Evolutionary conservation across 2,329 filamentous ascomycete species (phyloP).

Genomic region (Colletotrichum cordylinicola): DNA sequence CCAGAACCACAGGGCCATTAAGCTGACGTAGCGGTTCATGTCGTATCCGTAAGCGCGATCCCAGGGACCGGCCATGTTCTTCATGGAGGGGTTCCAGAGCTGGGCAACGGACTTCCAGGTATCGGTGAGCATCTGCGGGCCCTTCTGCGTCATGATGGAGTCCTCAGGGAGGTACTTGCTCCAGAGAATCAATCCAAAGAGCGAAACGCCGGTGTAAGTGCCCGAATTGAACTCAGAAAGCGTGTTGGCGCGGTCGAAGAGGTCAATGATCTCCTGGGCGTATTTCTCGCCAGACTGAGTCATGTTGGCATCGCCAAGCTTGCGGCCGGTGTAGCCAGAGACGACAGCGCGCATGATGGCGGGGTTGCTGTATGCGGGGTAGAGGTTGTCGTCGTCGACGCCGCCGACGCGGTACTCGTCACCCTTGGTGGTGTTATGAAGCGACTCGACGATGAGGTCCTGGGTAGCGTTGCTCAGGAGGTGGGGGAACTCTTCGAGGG

Average conservation of each 20-base stretch:
- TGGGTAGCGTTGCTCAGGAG: constrained; percentile 44
- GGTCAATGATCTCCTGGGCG: constrained; percentile 58
- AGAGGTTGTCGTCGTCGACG: constrained; percentile 65
- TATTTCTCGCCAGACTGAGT: constrained; percentile 61
- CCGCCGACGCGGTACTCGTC: constrained; percentile 68
- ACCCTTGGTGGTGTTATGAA: constrained; percentile 61
- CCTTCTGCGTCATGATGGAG: constrained; percentile 59
- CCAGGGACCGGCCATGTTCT: constrained; percentile 69
- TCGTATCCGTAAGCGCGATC: constrained; percentile 69
- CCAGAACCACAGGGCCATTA: constrained; percentile 66
- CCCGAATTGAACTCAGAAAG: constrained; percentile 68
- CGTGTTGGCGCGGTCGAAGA: constrained; percentile 61
- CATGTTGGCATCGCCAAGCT: constrained; percentile 62
- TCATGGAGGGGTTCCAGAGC: constrained; percentile 64
- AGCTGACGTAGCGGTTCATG: constrained; percentile 66
- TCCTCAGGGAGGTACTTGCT: constrained; percentile 61
- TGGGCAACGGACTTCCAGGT: constrained; percentile 58
- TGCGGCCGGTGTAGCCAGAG: constrained; percentile 62
- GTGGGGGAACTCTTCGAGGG: constrained; percentile 62
- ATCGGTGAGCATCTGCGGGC: constrained; percentile 53
- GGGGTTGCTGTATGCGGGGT: constrained; percentile 66
- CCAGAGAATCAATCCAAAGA: constrained; percentile 64
- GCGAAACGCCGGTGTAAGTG: constrained; percentile 67
- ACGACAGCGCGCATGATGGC: constrained; percentile 68
- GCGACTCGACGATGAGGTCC: constrained; percentile 53